Evolutionary conservation across 768 basidiomycete genomes (phyloP).

Genomic region (Trametes gibbosa): DNA sequence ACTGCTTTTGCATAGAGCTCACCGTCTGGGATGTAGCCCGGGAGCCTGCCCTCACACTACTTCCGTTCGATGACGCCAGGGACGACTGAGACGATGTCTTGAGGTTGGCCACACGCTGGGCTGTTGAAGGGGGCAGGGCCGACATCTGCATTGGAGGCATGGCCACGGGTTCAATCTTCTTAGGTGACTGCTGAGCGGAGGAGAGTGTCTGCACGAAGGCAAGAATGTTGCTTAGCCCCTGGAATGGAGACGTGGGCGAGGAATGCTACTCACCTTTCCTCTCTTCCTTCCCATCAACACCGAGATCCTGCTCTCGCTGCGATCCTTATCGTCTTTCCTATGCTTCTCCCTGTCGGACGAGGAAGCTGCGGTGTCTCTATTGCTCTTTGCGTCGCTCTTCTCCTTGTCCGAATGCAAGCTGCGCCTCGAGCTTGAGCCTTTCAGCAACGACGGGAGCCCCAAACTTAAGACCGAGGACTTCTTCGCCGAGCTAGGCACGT

Average conservation of each 20-base stretch:
- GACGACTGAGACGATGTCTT: constrained; percentile 53
- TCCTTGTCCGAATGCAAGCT: constrained; percentile 66
- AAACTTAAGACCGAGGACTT: constrained; percentile 83
- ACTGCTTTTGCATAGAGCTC: constrained; percentile 85
- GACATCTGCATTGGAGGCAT: constrained; percentile 91
- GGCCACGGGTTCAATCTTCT: constrained; percentile 64
- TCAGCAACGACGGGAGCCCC: constrained; percentile 78
- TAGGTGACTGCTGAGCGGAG: constrained; percentile 60
- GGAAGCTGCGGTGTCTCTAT: constrained; percentile 51
- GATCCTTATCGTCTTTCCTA: constrained; percentile 78
- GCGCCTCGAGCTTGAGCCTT: constrained; percentile 77
- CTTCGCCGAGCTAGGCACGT: constrained; percentile 60
- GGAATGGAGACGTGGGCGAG: constrained; percentile 9
- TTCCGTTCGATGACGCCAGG: constrained; percentile 40
- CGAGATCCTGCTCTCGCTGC: constrained; percentile 88
- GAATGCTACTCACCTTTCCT: constrained; percentile 68
- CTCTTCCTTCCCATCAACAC: constrained; percentile 84
- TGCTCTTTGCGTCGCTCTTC: constrained; percentile 43
- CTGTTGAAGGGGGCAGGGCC: constrained; percentile 76
- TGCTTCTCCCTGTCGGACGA: constrained; percentile 54
- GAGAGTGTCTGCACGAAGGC: constrained; percentile 65
- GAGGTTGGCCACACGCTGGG: constrained; percentile 81
- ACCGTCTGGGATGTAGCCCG: constrained; percentile 78
- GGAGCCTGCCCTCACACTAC: constrained; percentile 48
- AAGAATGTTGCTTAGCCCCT: constrained; percentile 4